A percentile compares a stretch with the other conserved stretches of the same genome.
Evolutionary conservation across 75 land plant genomes (phyloP).

Genomic region (Azolla pinnata): DNA sequence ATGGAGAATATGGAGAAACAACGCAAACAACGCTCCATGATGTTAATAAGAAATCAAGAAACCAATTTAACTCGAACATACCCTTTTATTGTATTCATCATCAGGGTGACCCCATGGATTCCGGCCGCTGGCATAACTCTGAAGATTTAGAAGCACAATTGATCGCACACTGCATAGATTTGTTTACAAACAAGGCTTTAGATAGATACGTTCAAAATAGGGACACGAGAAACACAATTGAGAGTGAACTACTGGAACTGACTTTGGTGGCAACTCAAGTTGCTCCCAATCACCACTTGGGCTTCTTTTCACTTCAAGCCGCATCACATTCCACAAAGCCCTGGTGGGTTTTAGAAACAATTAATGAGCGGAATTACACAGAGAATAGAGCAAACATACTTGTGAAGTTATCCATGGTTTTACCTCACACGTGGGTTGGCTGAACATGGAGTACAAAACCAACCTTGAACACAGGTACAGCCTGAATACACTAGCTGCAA

Average conservation of each 20-base stretch:
- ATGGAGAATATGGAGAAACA: too few species aligned
- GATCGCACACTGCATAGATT: conserved; percentile 66
- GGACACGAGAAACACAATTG: neutral
- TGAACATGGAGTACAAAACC: conserved; percentile 89
- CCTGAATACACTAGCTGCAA: conserved; percentile 79
- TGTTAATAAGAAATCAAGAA: conserved; percentile 1
- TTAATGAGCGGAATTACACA: neutral
- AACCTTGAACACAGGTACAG: conserved; percentile 87
- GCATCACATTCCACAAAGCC: conserved; percentile 1
- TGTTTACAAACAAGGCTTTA: neutral
- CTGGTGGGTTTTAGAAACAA: neutral
- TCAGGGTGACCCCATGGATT: conserved; percentile 84
- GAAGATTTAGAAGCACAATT: conserved; percentile 74
- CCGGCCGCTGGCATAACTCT: conserved; percentile 84
- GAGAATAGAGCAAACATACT: neutral
- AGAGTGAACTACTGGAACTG: neutral
- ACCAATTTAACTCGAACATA: conserved; percentile 7
- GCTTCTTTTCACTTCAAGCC: neutral
- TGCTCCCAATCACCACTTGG: conserved; percentile 8
- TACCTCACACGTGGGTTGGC: conserved; percentile 66
- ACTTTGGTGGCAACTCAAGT: conserved; percentile 6
- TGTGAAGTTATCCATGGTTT: neutral
- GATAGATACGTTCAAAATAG: too few species aligned
- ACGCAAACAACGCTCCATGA: too few species aligned
- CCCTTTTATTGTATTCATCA: conserved; percentile 65